Base-by-base conservation (phyloP, 2,329 filamentous ascomycete genomes). In the Chaetomiaceae sp. region DNA sequence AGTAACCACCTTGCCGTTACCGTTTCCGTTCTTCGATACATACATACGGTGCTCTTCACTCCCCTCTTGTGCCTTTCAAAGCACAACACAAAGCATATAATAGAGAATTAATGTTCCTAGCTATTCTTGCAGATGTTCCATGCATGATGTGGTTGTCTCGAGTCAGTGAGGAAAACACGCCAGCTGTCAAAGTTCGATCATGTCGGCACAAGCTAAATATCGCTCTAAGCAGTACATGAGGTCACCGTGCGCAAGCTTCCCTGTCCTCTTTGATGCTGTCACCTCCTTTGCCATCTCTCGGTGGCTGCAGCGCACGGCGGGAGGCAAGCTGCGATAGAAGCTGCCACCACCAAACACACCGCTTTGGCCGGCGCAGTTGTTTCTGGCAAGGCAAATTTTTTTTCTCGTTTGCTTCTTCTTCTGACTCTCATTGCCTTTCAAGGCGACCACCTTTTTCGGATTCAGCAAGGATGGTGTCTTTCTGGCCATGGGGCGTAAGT, bases 401-500 rank as follows among this genome's bases (percentile, higher is more conserved):
- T 43, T 43, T 16, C 18, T 30, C 10, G 2, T 5, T 9, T 14
- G 10, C 41, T 38, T 37, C 47, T 25, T 29, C 5, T 27, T 51
- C 38, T 14, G 11, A 16, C 34, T 21, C 33, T 48, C 37, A 21
- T 37, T 41, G 14, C 32, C 23, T 25, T 21, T 32, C 16, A 8
- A 20, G 23, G 7, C 41, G 30, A 23, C 33, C 44, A 21, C 5
- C 10, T 33, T 36, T 41, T 25, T n/a, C n/a, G 2, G 11, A 7
- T 32, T 36, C 20, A 14, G 10, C 34, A 34, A 51, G 52, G 27
- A 67, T 67, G 66, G 62, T 68, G 45, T 65, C 65, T 5, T 63
- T 67, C 43, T 67, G 66, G 65, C 64, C 89, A 59, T 95, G 87
- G 84, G 84, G 82, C 76, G 87, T 90, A 71, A 64, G 76, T 67